Percentiles rank a stretch among this genome's conserved stretches.
phyloP scores from a whole-genome alignment of 192 early-diverging fungal genomes.

The Linderina pennispora region DNA sequence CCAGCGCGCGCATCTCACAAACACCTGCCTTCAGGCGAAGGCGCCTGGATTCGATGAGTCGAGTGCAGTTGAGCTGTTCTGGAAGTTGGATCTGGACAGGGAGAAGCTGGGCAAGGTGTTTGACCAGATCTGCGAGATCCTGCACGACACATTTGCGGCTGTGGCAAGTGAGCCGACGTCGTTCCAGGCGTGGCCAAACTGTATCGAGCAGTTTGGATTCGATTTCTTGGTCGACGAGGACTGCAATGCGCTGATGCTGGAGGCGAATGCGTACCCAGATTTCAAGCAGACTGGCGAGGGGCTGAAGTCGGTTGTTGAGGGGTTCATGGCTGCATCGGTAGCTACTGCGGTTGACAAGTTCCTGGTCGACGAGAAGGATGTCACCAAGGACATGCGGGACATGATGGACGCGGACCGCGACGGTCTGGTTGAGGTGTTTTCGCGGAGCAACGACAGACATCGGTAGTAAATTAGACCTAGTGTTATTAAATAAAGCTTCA shows the following conservation, averaged over 20 bases:
- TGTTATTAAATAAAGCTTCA: neutral
- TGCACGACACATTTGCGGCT: slow-evolving; percentile 54
- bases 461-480: slow-evolving; percentile 10
- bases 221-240: slow-evolving; percentile 59
- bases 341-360: slow-evolving; percentile 27
- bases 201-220: slow-evolving; percentile 62
- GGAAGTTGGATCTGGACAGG: slow-evolving; percentile 43
- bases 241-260: slow-evolving; percentile 48
- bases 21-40: slow-evolving; percentile 59
- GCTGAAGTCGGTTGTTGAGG: slow-evolving; percentile 51
- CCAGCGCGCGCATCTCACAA: slow-evolving; percentile 53
- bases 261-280: slow-evolving; percentile 65
- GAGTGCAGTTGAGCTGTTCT: slow-evolving; percentile 50
- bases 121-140: slow-evolving; percentile 51
- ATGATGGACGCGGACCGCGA: slow-evolving; percentile 13
- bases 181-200: slow-evolving; percentile 58
- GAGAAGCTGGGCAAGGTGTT: slow-evolving; percentile 46
- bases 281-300: slow-evolving; percentile 60
- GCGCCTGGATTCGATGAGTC: slow-evolving; percentile 46
- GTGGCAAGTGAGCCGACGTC: slow-evolving; percentile 54
- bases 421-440: slow-evolving; percentile 32
- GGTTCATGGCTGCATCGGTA: slow-evolving; percentile 52
- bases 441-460: slow-evolving; percentile 20
- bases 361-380: slow-evolving; percentile 7
- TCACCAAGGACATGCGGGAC: slow-evolving; percentile 1